Base-by-base conservation (phyloP, 2,329 filamentous ascomycete genomes). In the Pyrenophora teres region DNA sequence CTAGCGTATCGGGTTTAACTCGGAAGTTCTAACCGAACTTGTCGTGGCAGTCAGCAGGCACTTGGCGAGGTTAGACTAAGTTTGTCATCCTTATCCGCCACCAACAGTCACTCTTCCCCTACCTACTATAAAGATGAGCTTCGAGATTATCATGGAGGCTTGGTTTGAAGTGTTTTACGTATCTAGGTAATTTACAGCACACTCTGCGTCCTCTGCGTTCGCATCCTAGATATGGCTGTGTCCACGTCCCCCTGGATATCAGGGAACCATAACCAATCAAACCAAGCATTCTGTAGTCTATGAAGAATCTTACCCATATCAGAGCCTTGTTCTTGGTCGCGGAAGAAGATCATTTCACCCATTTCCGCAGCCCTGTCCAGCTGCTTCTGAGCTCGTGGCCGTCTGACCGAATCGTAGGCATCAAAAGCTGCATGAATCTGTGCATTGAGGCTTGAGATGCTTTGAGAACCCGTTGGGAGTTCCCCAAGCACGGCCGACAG, bases 381-480 rank as follows among this genome's bases (percentile, higher is more conserved):
- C 49, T 65, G 59, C 25, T 62, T 50, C 33, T 69, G 66, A 6
- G 64, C 62, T 16, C 66, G 49, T 10, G 63, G 66, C 7, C 64
- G 43, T 9, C 66, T 46, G 1, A 67, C 48, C 15, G 47, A 49
- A 25, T 68, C 64, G 45, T 65, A 69, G 3, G 64, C 59, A 15
- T 38, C n/a, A 40, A 69, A 62, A 0, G 60, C 63, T 41, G 52
- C 54, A 39, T 53, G 49, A 18, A 66, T 49, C 19, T 47, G n/a
- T 8, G n/a, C 9, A 2, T 50, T 57, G n/a, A 19, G 6, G 3
- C 6, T 12, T 5, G 6, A 4, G 7, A 10, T 21, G n/a, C 7
- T 37, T 19, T 19, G 16, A 4, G 35, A 6, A 19, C 16, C 9
- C 16, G 15, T 37, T 21, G 25, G 52, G 52, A 64, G 36, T 36